These are phyloP conservation scores for Mucor indicus DNA, from an alignment of 371 early-diverging fungal species.

Conservation along the genomic window DNA sequence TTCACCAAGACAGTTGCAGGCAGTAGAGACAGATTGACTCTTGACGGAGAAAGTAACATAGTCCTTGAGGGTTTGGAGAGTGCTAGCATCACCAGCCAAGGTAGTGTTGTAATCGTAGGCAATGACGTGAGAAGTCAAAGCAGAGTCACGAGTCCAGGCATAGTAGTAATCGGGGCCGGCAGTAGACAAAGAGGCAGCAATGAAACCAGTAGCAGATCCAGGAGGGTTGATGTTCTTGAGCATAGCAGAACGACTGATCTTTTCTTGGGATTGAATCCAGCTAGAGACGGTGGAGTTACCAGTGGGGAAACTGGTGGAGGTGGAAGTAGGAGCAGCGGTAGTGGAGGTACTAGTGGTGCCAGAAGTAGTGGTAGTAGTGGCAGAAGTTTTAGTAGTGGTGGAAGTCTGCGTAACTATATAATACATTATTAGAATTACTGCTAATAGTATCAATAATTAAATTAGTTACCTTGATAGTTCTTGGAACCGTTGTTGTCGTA, in stretches of 20 bases:
- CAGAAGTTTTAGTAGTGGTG: neutral
- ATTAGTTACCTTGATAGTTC: conserved; percentile 19
- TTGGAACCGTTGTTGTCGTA: conserved; percentile 33
- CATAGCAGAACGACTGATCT: conserved; percentile 20
- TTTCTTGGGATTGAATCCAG: conserved; percentile 15
- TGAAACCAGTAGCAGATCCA: conserved; percentile 30
- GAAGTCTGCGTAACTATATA: neutral
- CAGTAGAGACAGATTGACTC: conserved; percentile 24
- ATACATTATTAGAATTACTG: too few relatives aligned
- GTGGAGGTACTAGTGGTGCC: conserved; percentile 18
- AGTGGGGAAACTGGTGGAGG: conserved; percentile 17
- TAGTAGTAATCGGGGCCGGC: conserved; percentile 73
- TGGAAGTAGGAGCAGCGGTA: conserved; percentile 6
- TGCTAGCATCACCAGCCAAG: conserved; percentile 9
- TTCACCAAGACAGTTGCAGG: conserved; percentile 63
- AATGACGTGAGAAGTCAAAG: conserved; percentile 54
- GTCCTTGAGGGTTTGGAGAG: conserved; percentile 20
- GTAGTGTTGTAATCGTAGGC: conserved; percentile 21
- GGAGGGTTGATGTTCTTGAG: conserved; percentile 36
- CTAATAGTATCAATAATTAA: too few relatives aligned
- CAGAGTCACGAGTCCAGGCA: conserved; percentile 75
- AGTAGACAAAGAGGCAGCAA: conserved; percentile 37
- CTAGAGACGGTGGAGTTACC: conserved; percentile 22
- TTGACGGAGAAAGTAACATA: conserved; percentile 35
- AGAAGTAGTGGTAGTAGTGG: conserved; percentile 19